A percentile compares a stretch with the other conserved stretches of the same genome.
Evolutionary conservation across 331 rosid genomes (phyloP).

Genomic region (Spiraea crenata): DNA sequence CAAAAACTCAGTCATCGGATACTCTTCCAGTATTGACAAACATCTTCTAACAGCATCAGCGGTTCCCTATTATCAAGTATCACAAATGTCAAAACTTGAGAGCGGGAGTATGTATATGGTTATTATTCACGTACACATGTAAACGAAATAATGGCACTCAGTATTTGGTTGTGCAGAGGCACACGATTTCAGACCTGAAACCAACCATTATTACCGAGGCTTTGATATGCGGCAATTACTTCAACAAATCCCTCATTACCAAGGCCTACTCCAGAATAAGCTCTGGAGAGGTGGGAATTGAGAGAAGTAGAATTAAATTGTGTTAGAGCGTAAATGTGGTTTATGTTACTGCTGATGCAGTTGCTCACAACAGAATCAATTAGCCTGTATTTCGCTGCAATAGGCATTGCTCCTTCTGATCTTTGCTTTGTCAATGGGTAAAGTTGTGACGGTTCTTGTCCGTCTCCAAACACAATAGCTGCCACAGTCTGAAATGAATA

Average conservation of each 20-base stretch:
- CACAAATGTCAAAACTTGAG: neutral
- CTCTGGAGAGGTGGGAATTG: constrained; percentile 42
- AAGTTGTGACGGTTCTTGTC: constrained; percentile 27
- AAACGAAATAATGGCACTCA: neutral
- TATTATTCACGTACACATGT: too few species aligned
- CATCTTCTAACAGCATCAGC: constrained; percentile 51
- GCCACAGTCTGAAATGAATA: constrained; percentile 30
- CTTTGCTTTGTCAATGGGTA: constrained; percentile 44
- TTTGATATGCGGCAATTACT: constrained; percentile 42
- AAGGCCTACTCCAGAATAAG: constrained; percentile 33
- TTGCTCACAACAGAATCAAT: constrained; percentile 44
- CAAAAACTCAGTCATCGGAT: constrained; percentile 33
- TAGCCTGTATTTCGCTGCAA: constrained; percentile 42
- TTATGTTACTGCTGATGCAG: constrained; percentile 39
- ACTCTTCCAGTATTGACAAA: constrained; percentile 34
- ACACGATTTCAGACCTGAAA: constrained; percentile 26
- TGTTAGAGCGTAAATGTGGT: constrained; percentile 36
- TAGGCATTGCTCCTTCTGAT: constrained; percentile 43
- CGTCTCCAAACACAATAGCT: constrained; percentile 40
- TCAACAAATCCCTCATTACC: constrained; percentile 27
- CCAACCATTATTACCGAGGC: constrained; percentile 33
- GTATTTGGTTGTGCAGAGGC: neutral
- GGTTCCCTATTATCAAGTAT: constrained; percentile 28
- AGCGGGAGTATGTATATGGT: neutral
- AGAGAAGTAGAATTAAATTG: constrained; percentile 48